A percentile compares a stretch with the other conserved stretches of the same genome.
phyloP scores from a whole-genome alignment of 176 grass and related monocot genomes.

The Lolium rigidum region DNA sequence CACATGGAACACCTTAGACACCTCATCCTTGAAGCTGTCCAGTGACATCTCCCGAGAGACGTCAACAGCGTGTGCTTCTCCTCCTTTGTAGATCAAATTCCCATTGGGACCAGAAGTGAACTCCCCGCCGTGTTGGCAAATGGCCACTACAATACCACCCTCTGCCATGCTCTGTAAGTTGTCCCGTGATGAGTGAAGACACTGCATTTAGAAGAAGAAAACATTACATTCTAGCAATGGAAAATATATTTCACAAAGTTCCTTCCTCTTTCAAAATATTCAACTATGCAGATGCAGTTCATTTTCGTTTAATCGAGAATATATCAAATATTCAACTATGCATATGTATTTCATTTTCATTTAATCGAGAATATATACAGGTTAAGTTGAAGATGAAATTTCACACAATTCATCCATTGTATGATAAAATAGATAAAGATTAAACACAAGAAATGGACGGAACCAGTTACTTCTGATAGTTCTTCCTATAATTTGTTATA shows the following conservation, averaged over 20 bases:
- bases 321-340: neutral
- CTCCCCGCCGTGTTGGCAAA: slow-evolving; percentile 94
- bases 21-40: slow-evolving; percentile 79
- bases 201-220: neutral
- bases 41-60: slow-evolving; percentile 67
- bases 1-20: slow-evolving; percentile 78
- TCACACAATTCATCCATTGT: neutral
- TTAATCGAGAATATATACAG: neutral
- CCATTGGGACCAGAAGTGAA: slow-evolving; percentile 74
- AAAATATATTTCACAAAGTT: neutral
- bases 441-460: neutral
- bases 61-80: slow-evolving; percentile 90
- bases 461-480: neutral
- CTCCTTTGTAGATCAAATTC: slow-evolving; percentile 82
- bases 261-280: neutral
- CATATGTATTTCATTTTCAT: neutral
- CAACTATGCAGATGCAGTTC: neutral
- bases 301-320: neutral
- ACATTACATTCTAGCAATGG: neutral
- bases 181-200: neutral
- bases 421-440: slow-evolving; percentile 5
- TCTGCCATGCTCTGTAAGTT: slow-evolving; percentile 30
- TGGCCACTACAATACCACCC: slow-evolving; percentile 59
- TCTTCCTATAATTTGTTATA: neutral
- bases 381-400: neutral